Percentiles rank a stretch among this genome's conserved stretches.
Conservation (phyloP, 257 asterid species). For the Nicotiana paniculata region DNA sequence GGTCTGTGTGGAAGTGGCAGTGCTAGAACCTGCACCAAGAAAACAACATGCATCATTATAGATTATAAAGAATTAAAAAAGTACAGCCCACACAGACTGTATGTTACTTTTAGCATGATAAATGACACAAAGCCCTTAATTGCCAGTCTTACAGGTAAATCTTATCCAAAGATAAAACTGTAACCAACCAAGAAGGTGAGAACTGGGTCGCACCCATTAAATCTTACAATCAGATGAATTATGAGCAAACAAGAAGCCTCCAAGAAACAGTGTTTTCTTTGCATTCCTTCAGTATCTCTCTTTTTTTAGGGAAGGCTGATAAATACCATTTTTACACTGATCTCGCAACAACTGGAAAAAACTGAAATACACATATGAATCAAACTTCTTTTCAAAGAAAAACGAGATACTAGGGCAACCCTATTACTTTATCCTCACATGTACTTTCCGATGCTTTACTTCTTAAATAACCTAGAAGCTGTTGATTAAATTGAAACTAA, state of each 20-base stretch:
- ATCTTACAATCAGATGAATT: neutral
- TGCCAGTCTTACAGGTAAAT: neutral
- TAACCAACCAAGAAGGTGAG: neutral
- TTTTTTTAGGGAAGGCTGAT: neutral
- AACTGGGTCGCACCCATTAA: neutral
- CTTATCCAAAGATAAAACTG: neutral
- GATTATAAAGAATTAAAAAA: neutral
- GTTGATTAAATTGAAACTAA: neutral
- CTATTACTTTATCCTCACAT: neutral
- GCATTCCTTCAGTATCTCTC: neutral
- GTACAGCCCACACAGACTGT: neutral
- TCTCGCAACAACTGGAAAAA: neutral
- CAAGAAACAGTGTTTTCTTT: neutral
- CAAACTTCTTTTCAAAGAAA: neutral
- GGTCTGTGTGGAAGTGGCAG: constrained; percentile 68
- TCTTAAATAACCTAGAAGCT: neutral
- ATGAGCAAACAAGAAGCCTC: constrained; percentile 1
- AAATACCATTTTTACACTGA: neutral
- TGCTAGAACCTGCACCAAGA: constrained; percentile 55
- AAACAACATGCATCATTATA: constrained; percentile 2
- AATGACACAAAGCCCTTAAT: neutral
- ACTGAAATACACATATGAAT: neutral
- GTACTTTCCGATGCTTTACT: neutral
- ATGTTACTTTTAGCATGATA: neutral
- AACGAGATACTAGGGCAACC: neutral